Evolutionary conservation across 768 basidiomycete species (phyloP), one percentile per base, ranked within the genome.

Genomic region (Suillus occidentalis): DNA sequence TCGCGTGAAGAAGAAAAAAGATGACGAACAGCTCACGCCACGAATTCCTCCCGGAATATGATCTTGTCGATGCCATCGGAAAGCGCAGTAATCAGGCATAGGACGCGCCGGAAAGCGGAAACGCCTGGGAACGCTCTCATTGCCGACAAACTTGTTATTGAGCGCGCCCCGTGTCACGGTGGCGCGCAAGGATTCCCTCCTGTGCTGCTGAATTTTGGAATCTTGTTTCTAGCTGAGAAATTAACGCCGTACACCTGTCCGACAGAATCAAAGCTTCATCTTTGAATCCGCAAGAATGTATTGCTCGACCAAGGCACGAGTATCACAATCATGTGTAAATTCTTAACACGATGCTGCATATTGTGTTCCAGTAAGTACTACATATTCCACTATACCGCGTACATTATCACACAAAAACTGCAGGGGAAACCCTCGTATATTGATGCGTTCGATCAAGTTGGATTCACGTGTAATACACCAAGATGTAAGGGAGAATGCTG

Each of bases 131-230:
- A 74, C 0, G 59, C 69, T 9, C 71, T 96, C 37, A 79, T 82
- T 63, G 49, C 59, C 10, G 75, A 75, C 0, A 71, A 78, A 6
- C 81, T 91, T 31, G 75, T 97, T 16, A 73, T 84, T 18, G 68
- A 74, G 47, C 77, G 83, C 4, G 94, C 96, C 1, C 97, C 12
- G 99, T 76, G 82, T 97, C 63, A 99, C 97, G 2, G 79, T 99
- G 65, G 89, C 89, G 34, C 97, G 98, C 75, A 73, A 76, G 67
- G 88, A 87, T 28, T 63, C 76, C n/a, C 75, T 82, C 9, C 75
- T 76, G 72, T 72, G 71, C 75, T 13, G 45, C 62, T 34, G 71
- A 67, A 42, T 71, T 87, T 10, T 89, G 88, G 73, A 78, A 13
- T 70, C 59, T 22, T 76, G 76, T 58, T 6, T 47, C 34, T 1